phyloP scores from a whole-genome alignment of 371 early-diverging fungal species.

The Entomophthora muscae region DNA sequence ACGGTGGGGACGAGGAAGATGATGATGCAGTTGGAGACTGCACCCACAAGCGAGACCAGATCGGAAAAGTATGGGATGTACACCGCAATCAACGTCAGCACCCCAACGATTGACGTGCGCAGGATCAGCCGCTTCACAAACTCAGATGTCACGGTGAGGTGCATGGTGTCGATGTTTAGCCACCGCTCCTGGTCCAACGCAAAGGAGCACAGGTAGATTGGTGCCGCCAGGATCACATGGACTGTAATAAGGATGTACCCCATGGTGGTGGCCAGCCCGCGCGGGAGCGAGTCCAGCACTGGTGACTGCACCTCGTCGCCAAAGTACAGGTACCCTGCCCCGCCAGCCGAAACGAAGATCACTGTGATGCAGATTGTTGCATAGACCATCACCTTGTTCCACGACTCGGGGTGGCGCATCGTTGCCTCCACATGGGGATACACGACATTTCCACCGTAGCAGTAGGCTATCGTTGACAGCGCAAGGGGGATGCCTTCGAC shows the following conservation, averaged over 20 bases:
- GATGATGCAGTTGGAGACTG: conserved; percentile 50
- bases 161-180: conserved; percentile 15
- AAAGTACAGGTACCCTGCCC: conserved; percentile 62
- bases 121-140: conserved; percentile 32
- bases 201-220: conserved; percentile 61
- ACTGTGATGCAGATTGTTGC: conserved; percentile 48
- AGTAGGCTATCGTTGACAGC: conserved; percentile 46
- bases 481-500: conserved; percentile 19
- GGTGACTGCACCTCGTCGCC: conserved; percentile 45
- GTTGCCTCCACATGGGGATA: conserved; percentile 31
- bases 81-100: conserved; percentile 36
- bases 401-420: conserved; percentile 55
- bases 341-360: conserved; percentile 53
- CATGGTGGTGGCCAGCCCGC: conserved; percentile 33
- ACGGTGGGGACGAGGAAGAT: conserved; percentile 72
- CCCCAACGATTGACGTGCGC: conserved; percentile 28
- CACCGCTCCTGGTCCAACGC: conserved; percentile 47
- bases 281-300: conserved; percentile 42
- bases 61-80: conserved; percentile 62
- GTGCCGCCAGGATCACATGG: conserved; percentile 67
- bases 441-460: conserved; percentile 63
- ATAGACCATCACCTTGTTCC: conserved; percentile 39
- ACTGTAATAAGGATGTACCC: conserved; percentile 57
- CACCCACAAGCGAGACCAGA: conserved; percentile 66
- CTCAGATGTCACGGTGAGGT: conserved; percentile 15